Base-by-base conservation (phyloP, 257 asterid species). In the Penstemon eatonii region DNA sequence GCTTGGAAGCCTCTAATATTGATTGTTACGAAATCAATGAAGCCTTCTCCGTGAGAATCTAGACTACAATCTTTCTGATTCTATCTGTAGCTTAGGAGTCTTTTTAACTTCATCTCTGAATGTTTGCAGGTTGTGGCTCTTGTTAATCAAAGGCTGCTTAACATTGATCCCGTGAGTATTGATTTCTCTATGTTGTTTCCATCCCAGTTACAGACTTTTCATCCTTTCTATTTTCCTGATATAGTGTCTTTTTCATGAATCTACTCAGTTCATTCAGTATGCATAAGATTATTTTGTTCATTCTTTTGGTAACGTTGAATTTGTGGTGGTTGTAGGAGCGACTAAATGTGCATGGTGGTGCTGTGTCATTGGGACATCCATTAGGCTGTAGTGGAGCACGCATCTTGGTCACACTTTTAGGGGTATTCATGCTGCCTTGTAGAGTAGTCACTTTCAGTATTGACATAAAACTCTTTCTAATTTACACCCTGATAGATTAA, bases 361-460 rank as follows among this genome's bases (percentile, higher is more conserved):
- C 92, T 40, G 99, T 93, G 68, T 86, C 95, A 7, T 73, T 88
- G 82, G 99, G 99, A 65, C 97, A 93, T 79, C 97, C 99, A 39
- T 6, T 93, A 49, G 96, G 99, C 63, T 93, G 97, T 79, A 88
- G 99, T 69, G 99, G 96, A 80, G 99, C 97, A 38, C 91, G 97
- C 56, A 90, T 93, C 76, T 72, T 93, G 84, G 76, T 90, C 74
- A 85, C 99, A n/a, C 83, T 93, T 70, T 78, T 90, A 56, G 99
- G 99, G 85, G 99, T 90, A 83, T 60, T 73, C 46, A 44, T 71
- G 39, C 66, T 10, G 43, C 75, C 59, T 66, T 37, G 49, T 39
- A 9, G 19, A 9, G 7, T n/a, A 8, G 56, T 64, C 60, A 36
- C 46, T 46, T 52, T 36, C 61, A 42, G 9, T 46, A n/a, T 75